Conservation (phyloP, 441 rosid species). For the Gossypium davidsonii region DNA sequence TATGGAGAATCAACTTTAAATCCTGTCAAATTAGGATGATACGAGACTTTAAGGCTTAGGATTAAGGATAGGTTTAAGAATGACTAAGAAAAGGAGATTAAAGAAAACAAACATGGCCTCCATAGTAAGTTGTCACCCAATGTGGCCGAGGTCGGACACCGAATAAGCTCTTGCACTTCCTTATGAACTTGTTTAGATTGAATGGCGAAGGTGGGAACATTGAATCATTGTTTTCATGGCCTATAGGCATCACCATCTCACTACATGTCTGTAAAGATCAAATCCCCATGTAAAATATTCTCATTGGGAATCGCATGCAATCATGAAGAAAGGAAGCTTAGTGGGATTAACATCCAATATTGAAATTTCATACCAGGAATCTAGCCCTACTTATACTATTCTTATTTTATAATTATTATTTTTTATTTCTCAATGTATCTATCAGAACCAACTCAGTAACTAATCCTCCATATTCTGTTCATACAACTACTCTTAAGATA, state of each 20-base stretch:
- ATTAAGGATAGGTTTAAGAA: not conserved
- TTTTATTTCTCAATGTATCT: too few species aligned
- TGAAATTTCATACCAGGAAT: not conserved
- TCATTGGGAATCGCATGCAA: not conserved
- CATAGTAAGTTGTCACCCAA: constrained; percentile 70
- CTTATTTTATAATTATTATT: not conserved
- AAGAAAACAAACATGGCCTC: constrained; percentile 44
- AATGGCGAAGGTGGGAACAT: constrained; percentile 57
- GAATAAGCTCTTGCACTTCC: constrained; percentile 29
- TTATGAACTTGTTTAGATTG: constrained; percentile 26
- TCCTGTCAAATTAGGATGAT: constrained; percentile 32
- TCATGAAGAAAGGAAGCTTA: not conserved
- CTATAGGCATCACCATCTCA: constrained; percentile 65
- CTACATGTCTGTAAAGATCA: constrained; percentile 40
- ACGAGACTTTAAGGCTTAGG: not conserved
- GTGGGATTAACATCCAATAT: not conserved
- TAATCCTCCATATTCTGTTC: too few species aligned
- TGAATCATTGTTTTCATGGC: constrained; percentile 36
- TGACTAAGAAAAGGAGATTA: not conserved
- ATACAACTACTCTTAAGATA: too few species aligned
- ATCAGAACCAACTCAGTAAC: too few species aligned
- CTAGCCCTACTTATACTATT: not conserved
- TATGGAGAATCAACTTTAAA: constrained; percentile 46
- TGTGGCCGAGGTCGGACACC: constrained; percentile 66
- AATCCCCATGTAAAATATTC: not conserved